Base-by-base conservation (phyloP, 371 early-diverging fungal genomes). In the Rhizopus sp. region DNA sequence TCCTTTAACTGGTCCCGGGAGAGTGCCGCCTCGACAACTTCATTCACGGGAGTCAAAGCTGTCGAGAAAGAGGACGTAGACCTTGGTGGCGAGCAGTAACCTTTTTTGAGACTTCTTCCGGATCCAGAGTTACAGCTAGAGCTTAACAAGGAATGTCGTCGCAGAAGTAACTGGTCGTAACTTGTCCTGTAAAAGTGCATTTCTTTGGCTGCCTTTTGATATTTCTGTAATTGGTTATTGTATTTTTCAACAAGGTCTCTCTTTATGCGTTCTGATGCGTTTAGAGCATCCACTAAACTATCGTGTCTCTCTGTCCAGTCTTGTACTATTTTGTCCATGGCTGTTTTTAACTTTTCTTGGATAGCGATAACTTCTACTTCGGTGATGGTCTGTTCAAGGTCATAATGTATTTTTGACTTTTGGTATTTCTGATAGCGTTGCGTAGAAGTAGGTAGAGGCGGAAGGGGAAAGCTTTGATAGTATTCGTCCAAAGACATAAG, bases 231-330 rank as follows among this genome's bases (percentile, higher is more conserved):
- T 42, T 66, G 66, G 9, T n/a, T 16, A 13, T 17, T 23, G 1
- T 59, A 30, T 10, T 52, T 55, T 5, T 59, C 46, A 1, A 59
- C 42, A 0, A 53, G 12, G 0, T 38, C 40, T 1, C 33, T 33
- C 45, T 51, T 59, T 2, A 52, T 16, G 29, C 49, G 34, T 33
- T 62, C 68, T 7, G 57, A 38, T 9, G 35, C 32, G n/a, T 59
- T 17, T 0, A 67, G 23, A 5, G 52, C 30, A 39, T 62, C 50
- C 8, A 59, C 48, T n/a, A 67, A 33, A 6, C 17, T 8, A 40
- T 62, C 56, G 13, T 67, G 54, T 29, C 49, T 59, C 12, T 67
- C 53, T 33, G 53, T 30, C 63, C 63, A 67, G n/a, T 30, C 40
- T 2, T 34, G 3, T 5, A 53, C 42, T 0, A 57, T 37, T 13